Evolutionary conservation across 805 yeast genomes (phyloP).

Genomic region (Yarrowia sp.): DNA sequence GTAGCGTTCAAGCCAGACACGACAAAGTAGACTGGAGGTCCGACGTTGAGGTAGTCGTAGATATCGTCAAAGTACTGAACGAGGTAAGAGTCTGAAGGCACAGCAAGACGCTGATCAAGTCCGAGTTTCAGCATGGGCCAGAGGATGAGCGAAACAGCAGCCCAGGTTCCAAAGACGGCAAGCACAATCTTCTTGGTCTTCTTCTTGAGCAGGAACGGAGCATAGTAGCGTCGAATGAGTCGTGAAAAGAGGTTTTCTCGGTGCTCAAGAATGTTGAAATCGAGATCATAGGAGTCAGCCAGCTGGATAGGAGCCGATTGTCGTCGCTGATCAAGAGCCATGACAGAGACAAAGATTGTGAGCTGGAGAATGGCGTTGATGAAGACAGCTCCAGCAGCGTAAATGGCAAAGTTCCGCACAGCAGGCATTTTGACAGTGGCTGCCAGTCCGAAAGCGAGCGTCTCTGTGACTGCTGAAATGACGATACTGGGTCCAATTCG

Average conservation of each 20-base stretch:
- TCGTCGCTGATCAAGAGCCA: constrained; percentile 71
- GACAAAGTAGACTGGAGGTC: constrained; percentile 91
- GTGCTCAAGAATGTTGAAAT: constrained; percentile 41
- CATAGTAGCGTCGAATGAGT: constrained; percentile 59
- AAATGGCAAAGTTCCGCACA: constrained; percentile 88
- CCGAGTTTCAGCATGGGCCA: constrained; percentile 79
- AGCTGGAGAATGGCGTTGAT: constrained; percentile 79
- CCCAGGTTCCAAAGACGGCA: constrained; percentile 63
- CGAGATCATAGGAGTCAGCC: constrained; percentile 16
- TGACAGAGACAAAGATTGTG: constrained; percentile 77
- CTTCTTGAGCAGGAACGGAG: constrained; percentile 63
- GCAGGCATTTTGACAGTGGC: constrained; percentile 93
- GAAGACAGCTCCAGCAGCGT: constrained; percentile 84
- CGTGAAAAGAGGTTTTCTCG: constrained; percentile 51
- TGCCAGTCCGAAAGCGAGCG: constrained; percentile 80
- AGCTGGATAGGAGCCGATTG: constrained; percentile 50
- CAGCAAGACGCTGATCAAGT: constrained; percentile 86
- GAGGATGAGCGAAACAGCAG: constrained; percentile 71
- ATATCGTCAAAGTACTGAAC: constrained; percentile 81
- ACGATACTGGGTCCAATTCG: constrained; percentile 87
- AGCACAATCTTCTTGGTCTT: constrained; percentile 59
- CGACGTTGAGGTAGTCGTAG: constrained; percentile 75
- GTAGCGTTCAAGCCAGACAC: constrained; percentile 74
- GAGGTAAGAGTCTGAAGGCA: constrained; percentile 83
- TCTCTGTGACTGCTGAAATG: constrained; percentile 76